Conservation (phyloP, 768 basidiomycete genomes). For the Kwoniella newhampshirensis region DNA sequence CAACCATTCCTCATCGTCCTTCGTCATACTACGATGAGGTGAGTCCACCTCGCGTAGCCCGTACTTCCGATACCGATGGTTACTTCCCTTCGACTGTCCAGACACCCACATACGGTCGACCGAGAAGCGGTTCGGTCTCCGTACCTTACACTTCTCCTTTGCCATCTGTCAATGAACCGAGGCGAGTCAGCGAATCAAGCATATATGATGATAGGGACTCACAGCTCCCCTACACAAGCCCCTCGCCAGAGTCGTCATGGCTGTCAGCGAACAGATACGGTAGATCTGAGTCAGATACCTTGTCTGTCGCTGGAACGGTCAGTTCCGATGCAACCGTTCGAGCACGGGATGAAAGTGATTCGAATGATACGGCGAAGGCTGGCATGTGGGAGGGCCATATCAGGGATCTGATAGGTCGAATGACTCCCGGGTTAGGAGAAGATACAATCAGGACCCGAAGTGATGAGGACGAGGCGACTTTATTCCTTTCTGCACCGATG, state of each 20-base stretch:
- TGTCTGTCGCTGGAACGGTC: constrained; percentile 36
- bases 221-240: constrained; percentile 24
- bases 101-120: constrained; percentile 15
- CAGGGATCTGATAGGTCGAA: constrained; percentile 29
- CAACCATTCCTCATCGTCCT: constrained; percentile 26
- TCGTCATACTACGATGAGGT: constrained; percentile 33
- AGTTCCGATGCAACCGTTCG: constrained; percentile 37
- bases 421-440: constrained; percentile 7
- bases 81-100: not conserved
- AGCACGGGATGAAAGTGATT: constrained; percentile 41
- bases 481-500: constrained; percentile 39
- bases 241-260: constrained; percentile 31
- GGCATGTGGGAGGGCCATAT: constrained; percentile 38
- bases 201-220: constrained; percentile 21
- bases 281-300: constrained; percentile 24
- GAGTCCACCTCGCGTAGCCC: constrained; percentile 25
- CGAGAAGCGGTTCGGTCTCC: constrained; percentile 28
- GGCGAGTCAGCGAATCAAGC: constrained; percentile 30
- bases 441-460: constrained; percentile 6
- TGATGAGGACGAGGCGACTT: constrained; percentile 49
- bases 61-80: constrained; percentile 6
- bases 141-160: constrained; percentile 10
- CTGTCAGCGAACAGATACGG: constrained; percentile 12
- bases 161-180: constrained; percentile 11
- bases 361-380: constrained; percentile 44